Base-by-base conservation (phyloP, 2,329 filamentous ascomycete genomes). In the Bipolaris oryzae region DNA sequence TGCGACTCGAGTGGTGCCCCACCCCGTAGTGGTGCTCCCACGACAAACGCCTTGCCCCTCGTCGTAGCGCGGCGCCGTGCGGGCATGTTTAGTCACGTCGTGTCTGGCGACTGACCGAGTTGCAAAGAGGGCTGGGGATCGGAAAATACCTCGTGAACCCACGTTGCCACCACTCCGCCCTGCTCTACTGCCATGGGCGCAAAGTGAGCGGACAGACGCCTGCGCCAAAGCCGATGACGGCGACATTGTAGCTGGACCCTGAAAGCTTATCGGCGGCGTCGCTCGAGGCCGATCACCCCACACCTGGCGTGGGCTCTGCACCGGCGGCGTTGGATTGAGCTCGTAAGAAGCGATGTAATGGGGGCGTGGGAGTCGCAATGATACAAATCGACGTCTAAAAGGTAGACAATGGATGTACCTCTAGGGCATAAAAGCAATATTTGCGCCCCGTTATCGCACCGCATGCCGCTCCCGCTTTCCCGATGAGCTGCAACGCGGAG, bases 151-250 rank as follows among this genome's bases (percentile, higher is more conserved):
- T 74, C 59, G 64, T 50, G 43, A 56, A 46, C 69, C 60, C 60
- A 62, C 34, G 44, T 31, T 46, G 44, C 50, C 62, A 58, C 57
- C 52, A 41, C 50, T 25, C 39, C 43, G 51, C 49, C 52, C 49
- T 39, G 4, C 45, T 51, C 42, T 61, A 58, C 50, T 60, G 46
- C 39, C 60, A 45, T 60, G 56, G 61, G 55, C 57, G 60, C 59
- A 55, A 43, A 67, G 35, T 49, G 60, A 53, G 55, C 50, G 53
- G 55, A 63, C 55, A 54, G 56, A 61, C 43, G 43, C 31, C 43
- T 34, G 43, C 45, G 62, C 62, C 55, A 64, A 56, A 61, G 68
- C 71, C 69, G 72, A 74, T 72, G 70, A 70, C 67, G 66, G 68
- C 69, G 65, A 69, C 72, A 75, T 72, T 70, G 46, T 53, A 60